Base-by-base conservation (phyloP, 164 flowering plant species). In the Dillenia suffruticosa region DNA sequence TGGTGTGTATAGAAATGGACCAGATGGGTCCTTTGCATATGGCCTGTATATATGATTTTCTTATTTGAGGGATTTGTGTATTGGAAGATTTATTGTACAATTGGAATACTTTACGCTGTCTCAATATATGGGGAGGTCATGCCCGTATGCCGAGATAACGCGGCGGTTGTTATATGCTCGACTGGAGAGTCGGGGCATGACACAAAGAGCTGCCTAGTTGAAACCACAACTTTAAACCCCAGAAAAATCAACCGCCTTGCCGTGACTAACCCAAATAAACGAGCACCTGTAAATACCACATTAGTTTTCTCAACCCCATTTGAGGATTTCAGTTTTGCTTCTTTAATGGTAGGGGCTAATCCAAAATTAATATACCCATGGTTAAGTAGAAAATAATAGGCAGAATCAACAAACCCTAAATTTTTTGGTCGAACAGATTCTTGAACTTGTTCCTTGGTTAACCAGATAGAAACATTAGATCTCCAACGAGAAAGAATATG, bases 291-390 rank as follows among this genome's bases (percentile, higher is more conserved):
- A 11, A 94, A 67, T 2, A 94, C 67, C 45, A 94, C 92, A 64
- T 73, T 79, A 0, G 71, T 81, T 45, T 63, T 68, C 51, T 73
- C 80, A 1, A 57, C 47, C 2, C 77, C 82, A 44, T 69, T 76
- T 0, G 53, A 17, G 1, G 74, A 55, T 59, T 26, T 77, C 69
- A 67, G 64, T 24, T 73, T 71, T 13, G 40, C 76, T 57, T 85
- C 91, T 64, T 70, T 83, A 10, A 90, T 81, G 3, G 80, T 75
- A 9, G 89, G 84, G 0, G 92, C 81, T 1, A 91, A 73, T 3
- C 99, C 99, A 16, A 94, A 94, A 54, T 94, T 94, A 40, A 94
- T 84, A 65, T 86, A 94, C 2, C 99, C 99, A 57, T 94, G 89
- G 14, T 85, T 76, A 2, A 88, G 68, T 2, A 94, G 81, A 64